phyloP scores from a whole-genome alignment of 1,139 yeast genomes.

The Debaryomyces fabryi region DNA sequence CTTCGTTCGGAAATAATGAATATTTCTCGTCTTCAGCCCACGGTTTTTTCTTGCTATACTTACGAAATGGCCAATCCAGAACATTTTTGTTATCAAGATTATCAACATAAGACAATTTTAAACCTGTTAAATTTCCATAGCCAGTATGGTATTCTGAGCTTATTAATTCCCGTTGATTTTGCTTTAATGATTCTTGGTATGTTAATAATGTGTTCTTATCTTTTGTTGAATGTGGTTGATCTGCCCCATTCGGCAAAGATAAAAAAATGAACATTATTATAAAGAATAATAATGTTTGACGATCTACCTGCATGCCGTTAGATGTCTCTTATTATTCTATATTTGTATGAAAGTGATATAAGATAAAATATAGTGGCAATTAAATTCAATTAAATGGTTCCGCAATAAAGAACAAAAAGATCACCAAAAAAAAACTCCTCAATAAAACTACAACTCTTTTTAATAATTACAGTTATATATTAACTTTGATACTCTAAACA shows the following conservation, averaged over 20 bases:
- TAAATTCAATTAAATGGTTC: neutral
- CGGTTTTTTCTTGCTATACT: constrained; percentile 39
- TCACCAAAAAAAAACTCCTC: neutral
- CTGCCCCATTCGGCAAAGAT: constrained; percentile 32
- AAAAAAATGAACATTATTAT: constrained; percentile 41
- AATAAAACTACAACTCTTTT: neutral
- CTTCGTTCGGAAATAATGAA: constrained; percentile 62
- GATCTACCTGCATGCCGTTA: constrained; percentile 33
- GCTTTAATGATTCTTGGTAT: constrained; percentile 36
- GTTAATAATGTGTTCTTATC: constrained; percentile 30
- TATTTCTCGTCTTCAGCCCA: constrained; percentile 58
- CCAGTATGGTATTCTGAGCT: constrained; percentile 52
- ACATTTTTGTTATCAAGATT: constrained; percentile 42
- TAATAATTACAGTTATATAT: neutral
- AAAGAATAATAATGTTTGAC: constrained; percentile 41
- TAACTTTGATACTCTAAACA: neutral
- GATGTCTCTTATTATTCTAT: constrained; percentile 1
- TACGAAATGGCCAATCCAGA: constrained; percentile 61
- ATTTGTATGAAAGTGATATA: neutral
- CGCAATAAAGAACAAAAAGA: neutral
- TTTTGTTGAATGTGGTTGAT: constrained; percentile 32
- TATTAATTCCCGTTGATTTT: constrained; percentile 34
- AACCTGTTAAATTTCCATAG: constrained; percentile 76
- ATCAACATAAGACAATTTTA: constrained; percentile 63
- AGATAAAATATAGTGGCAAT: constrained; percentile 1